A percentile compares a stretch with the other conserved stretches of the same genome.
phyloP scores from a whole-genome alignment of 1,284 basidiomycete species.

The Sporisorium graminicola region DNA sequence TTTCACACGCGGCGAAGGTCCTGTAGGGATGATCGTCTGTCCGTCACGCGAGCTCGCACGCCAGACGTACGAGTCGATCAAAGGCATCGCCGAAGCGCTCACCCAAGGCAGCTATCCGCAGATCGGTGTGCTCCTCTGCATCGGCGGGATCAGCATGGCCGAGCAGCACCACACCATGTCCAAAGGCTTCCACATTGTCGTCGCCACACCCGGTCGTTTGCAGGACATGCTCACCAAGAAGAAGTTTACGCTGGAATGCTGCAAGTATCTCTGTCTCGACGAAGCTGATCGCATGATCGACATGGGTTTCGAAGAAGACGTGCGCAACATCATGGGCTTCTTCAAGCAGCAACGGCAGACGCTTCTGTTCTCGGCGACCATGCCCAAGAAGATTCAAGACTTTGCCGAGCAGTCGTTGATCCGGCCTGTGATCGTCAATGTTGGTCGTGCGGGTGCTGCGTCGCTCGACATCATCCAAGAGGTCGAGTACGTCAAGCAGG shows the following conservation, averaged over 20 bases:
- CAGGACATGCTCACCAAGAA: slow-evolving; percentile 83
- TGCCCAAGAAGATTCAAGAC: slow-evolving; percentile 98
- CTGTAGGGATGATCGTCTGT: slow-evolving; percentile 92
- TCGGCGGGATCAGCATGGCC: slow-evolving; percentile 97
- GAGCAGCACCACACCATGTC: slow-evolving; percentile 91
- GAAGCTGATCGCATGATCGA: slow-evolving; percentile 99
- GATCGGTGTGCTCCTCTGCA: slow-evolving; percentile 82
- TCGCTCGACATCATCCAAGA: slow-evolving; percentile 97
- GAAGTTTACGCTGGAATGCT: slow-evolving; percentile 86
- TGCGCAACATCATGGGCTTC: slow-evolving; percentile 97
- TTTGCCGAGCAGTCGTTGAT: slow-evolving; percentile 96
- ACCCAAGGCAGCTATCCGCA: slow-evolving; percentile 87
- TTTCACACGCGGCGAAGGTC: slow-evolving; percentile 91
- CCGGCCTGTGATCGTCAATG: slow-evolving; percentile 92
- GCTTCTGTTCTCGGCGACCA: slow-evolving; percentile 95
- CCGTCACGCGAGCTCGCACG: slow-evolving; percentile 67
- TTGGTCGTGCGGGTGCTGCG: slow-evolving; percentile 96
- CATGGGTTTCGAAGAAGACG: slow-evolving; percentile 97
- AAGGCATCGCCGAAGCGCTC: slow-evolving; percentile 85
- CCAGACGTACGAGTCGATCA: slow-evolving; percentile 94
- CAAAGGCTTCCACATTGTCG: slow-evolving; percentile 93
- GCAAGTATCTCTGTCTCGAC: slow-evolving; percentile 91
- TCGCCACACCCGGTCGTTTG: slow-evolving; percentile 77
- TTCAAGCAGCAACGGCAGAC: slow-evolving; percentile 98
- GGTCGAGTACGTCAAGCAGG: slow-evolving; percentile 98